Evolutionary conservation across 306 rosid species (phyloP).

Genomic region (Rosa multiflora): DNA sequence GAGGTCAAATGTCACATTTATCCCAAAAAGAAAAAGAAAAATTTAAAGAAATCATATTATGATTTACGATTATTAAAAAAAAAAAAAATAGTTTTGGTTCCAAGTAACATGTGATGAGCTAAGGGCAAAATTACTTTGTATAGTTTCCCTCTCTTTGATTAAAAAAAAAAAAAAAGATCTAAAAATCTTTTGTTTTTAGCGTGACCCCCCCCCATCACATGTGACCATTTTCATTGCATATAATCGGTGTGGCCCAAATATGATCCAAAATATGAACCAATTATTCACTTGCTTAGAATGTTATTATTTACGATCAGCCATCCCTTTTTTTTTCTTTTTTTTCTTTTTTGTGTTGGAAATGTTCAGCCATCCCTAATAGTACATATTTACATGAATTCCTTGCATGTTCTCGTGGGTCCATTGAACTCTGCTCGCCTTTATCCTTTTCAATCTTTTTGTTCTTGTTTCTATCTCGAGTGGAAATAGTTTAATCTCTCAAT

Average conservation of each 20-base stretch:
- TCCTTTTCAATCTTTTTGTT: neutral
- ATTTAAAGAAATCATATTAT: too few relatives aligned
- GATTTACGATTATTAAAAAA: too few relatives aligned
- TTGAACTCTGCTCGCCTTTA: neutral
- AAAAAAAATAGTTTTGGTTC: too few relatives aligned
- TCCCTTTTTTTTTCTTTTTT: too few relatives aligned
- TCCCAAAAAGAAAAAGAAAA: too few relatives aligned
- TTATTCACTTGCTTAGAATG: neutral
- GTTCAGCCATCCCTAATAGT: too few relatives aligned
- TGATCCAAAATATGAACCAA: neutral
- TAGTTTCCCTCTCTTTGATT: neutral
- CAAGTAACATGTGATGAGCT: neutral
- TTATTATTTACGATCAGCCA: too few relatives aligned
- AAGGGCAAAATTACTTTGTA: neutral
- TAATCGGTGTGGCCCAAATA: neutral
- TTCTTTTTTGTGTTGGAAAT: too few relatives aligned
- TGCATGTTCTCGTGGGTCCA: conserved; percentile 30
- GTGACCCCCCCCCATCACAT: conserved; percentile 23
- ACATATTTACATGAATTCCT: neutral
- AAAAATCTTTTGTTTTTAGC: neutral
- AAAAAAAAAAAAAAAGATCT: neutral
- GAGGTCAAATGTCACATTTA: neutral
- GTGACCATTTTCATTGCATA: conserved; percentile 14
- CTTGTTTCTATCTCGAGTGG: neutral
- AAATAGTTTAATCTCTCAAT: neutral